Base-by-base conservation (phyloP, 176 grass and related monocot genomes). In the Sorghum bicolor region DNA sequence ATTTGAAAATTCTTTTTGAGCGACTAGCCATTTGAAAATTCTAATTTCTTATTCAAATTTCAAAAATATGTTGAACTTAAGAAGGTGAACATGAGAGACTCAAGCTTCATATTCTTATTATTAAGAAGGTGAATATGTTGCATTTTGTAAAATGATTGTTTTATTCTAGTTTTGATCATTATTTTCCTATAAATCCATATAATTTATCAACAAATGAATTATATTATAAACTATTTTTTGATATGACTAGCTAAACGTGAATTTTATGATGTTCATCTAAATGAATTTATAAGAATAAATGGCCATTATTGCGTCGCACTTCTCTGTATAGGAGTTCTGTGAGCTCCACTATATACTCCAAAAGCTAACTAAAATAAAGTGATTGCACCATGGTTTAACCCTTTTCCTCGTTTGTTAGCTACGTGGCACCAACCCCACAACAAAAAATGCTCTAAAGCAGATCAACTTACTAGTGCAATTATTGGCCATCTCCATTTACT, bases 401-500 rank as follows among this genome's bases (percentile, higher is more conserved):
- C 63, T 76, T 82, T 89, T 72, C 64, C 78, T 77, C 64, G 72
- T 45, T 62, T 82, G 32, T 64, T 5, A 57, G 83, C 66, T 82
- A 72, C 55, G 83, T 72, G 78, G 55, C 37, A 19, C 45, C 50
- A 89, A 63, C 70, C 33, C 24, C 64, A 62, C 72, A 66, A 45
- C 52, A 26, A 67, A 48, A 33, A 69, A 74, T 41, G 70, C 10
- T 39, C 63, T 65, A 89, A 86, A 89, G 83, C 63, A 86, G 68
- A 86, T 11, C 53, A 55, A 86, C 72, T 66, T 65, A 89, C 8
- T 30, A 69, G 12, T 19, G 55, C 82, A 77, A 89, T 85, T 85
- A 77, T 82, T 82, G 65, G 65, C 43, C 52, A 81, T 77, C 20
- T 85, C 32, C 32, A 64, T 85, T 89, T 85, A 85, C 64, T 64